Base-by-base conservation (phyloP, 2,329 filamentous ascomycete species). In the Macrophomina pseudophaseolina region DNA sequence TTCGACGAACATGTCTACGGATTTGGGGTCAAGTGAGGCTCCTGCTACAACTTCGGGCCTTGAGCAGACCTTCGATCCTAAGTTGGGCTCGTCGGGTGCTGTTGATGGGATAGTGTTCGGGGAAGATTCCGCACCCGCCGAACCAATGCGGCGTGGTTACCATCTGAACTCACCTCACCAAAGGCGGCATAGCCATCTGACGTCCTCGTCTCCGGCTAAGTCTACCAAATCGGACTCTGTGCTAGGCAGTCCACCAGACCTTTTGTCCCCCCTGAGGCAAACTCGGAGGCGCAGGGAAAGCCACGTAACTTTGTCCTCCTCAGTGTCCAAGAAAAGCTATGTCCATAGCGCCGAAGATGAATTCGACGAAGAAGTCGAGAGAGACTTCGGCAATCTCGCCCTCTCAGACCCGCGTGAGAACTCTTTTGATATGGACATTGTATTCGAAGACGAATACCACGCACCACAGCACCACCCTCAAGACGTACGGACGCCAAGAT, bases 361-460 rank as follows among this genome's bases (percentile, higher is more conserved):
- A 4, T 75, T 80, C 23, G 80, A 84, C 33, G 80, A 82, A 16
- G 83, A 85, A 6, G 74, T 85, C 9, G 83, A 86, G 68, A 72
- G 76, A 44, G 58, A 66, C 18, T 62, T 62, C n/a, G 18, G 30
- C 32, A 38, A 51, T 28, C 14, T 62, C 16, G 35, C 64, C 9
- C 51, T 44, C 38, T 53, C 62, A 2, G 35, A 32, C 2, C 59
- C 58, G 12, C 42, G 65, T 33, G 42, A 48, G 23, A 42, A 66
- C 35, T 68, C 67, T 33, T 56, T 44, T 11, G 52, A 35, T 7
- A 54, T 67, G 54, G 49, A 52, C 33, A 59, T 59, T 4, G 53
- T 64, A 14, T 64, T 54, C 28, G 64, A 63, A 35, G 38, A 28
- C 23, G 42, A 68, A 33, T 44, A 46, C 38, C 44, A 35, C 51